Base-by-base conservation (phyloP, 371 early-diverging fungal species). In the Thermomucor indicae-seudaticae region DNA sequence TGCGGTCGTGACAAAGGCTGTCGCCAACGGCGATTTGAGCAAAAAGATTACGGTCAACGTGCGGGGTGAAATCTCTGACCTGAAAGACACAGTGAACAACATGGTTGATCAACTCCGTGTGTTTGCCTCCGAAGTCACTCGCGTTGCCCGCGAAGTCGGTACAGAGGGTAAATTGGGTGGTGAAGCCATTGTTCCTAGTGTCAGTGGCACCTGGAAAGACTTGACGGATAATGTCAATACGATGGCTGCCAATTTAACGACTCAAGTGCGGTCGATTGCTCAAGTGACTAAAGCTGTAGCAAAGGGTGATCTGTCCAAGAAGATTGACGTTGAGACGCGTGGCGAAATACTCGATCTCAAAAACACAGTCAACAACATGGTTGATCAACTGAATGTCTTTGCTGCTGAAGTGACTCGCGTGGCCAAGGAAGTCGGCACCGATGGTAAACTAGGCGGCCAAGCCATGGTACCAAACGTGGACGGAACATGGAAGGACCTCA, bases 311-410 rank as follows among this genome's bases (percentile, higher is more conserved):
- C 76, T 73, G 25, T 74, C 74, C 6, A 67, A 70, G 24, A 72
- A 73, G 57, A 81, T 84, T 47, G 83, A 79, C 17, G 73, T 81
- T 7, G 78, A 80, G 43, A 80, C 80, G 0, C 65, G 67, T 16
- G 83, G 83, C 27, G 83, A 84, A 58, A 82, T 82, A 72, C 75
- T 80, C 37, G 51, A 46, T 0, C 72, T 84, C 43, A 83, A 85
- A 60, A 76, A 80, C 37, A 81, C 80, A 49, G 84, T 85, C 44
- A 83, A 85, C 56, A 74, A 80, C 49, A 85, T 85, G 83, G 56
- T 84, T 3, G 71, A 65, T 24, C 72, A 70, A 43, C 50, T 78
- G 1, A 34, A 47, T 22, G 58, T 54, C 0, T 69, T 75, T 55
- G 71, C 67, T 4, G 23, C 52, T 8, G 75, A 75, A 42, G 70